These are phyloP conservation scores for Kodamaea arcana DNA, from an alignment of 1,139 yeast species.

Conservation along the genomic window DNA sequence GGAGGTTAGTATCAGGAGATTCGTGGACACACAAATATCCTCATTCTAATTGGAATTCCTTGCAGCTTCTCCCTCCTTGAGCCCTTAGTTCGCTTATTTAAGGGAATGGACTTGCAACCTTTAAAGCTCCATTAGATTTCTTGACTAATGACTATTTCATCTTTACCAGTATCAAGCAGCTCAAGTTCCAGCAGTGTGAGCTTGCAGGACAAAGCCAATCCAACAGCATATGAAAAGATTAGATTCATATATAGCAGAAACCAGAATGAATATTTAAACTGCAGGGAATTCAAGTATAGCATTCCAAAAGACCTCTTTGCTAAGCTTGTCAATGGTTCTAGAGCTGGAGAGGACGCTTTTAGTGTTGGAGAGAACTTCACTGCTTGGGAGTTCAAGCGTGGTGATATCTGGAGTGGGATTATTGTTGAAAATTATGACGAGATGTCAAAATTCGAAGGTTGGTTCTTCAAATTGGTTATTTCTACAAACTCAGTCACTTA, in stretches of 20 bases:
- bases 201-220: constrained; percentile 3
- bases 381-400: constrained; percentile 9
- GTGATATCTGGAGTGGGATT: constrained; percentile 22
- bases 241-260: constrained; percentile 29
- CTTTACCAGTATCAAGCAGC: constrained; percentile 2
- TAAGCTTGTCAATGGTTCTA: background rate
- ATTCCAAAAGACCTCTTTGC: background rate
- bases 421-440: constrained; percentile 23
- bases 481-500: constrained; percentile 14
- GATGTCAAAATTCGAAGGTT: constrained; percentile 24
- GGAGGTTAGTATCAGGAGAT: too few species aligned
- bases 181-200: constrained; percentile 4
- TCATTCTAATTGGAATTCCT: too few species aligned
- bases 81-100: too few species aligned
- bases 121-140: too few species aligned
- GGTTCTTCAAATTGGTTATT: constrained; percentile 31
- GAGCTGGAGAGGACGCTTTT: constrained; percentile 1
- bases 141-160: constrained; percentile 2
- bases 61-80: too few species aligned
- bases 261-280: constrained; percentile 8
- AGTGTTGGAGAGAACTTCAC: constrained; percentile 4
- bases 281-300: constrained; percentile 4
- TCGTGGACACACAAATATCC: too few species aligned
- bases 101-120: too few species aligned
- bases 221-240: constrained; percentile 33